Evolutionary conservation across 352 stramenopile species (phyloP).

Genomic region (Phytophthora colocasiae): DNA sequence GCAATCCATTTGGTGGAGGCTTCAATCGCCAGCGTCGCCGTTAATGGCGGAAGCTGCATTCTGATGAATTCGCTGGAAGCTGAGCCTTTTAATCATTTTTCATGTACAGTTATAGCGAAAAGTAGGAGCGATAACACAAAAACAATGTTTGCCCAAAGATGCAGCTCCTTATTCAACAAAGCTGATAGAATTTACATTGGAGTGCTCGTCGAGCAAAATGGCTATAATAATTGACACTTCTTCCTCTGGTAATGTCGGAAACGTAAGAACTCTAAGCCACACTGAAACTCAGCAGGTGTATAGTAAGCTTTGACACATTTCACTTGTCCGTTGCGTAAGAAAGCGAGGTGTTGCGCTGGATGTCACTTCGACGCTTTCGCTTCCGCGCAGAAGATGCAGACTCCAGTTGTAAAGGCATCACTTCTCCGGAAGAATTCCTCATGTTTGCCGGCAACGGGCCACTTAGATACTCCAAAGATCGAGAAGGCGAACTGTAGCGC

Average conservation of each 20-base stretch:
- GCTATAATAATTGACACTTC: not conserved
- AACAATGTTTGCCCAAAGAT: too few relatives aligned
- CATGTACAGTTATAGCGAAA: too few relatives aligned
- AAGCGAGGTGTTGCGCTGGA: not conserved
- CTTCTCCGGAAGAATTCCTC: slow-evolving; percentile 5
- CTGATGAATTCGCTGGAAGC: too few relatives aligned
- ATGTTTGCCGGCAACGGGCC: not conserved
- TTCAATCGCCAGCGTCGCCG: too few relatives aligned
- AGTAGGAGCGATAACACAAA: too few relatives aligned
- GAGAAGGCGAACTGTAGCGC: slow-evolving; percentile 14
- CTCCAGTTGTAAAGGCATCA: slow-evolving; percentile 27
- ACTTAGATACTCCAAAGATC: slow-evolving; percentile 30
- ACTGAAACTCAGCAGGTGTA: not conserved
- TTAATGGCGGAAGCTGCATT: too few relatives aligned
- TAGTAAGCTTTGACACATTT: slow-evolving; percentile 4
- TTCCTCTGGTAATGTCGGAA: not conserved
- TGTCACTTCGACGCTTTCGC: slow-evolving; percentile 14
- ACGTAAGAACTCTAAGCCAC: slow-evolving; percentile 1
- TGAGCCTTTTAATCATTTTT: too few relatives aligned
- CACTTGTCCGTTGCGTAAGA: slow-evolving; percentile 5
- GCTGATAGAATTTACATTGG: too few relatives aligned
- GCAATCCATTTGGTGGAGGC: too few relatives aligned
- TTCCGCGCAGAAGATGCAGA: slow-evolving; percentile 22
- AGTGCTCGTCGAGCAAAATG: too few relatives aligned
- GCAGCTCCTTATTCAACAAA: too few relatives aligned